A percentile compares a stretch with the other conserved stretches of the same genome.
phyloP scores from a whole-genome alignment of 164 flowering plant species.

The Tinospora cordifolia region DNA sequence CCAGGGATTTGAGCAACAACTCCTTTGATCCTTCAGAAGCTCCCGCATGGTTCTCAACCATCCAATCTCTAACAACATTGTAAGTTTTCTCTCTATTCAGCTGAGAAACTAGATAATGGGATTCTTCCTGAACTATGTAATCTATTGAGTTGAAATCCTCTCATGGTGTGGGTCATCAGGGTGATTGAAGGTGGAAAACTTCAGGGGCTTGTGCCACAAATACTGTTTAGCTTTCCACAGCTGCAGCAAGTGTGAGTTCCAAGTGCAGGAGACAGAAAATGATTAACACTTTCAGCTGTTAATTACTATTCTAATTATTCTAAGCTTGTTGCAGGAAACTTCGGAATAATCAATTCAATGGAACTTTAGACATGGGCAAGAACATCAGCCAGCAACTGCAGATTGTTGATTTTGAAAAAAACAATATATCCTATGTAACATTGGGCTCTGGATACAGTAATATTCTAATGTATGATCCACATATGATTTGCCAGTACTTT shows the following conservation, averaged over 20 bases:
- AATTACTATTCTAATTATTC: too few relatives aligned
- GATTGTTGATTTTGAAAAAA: too few relatives aligned
- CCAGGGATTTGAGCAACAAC: slow-evolving; percentile 89
- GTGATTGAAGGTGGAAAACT: slow-evolving; percentile 57
- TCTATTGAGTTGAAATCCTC: slow-evolving; percentile 4
- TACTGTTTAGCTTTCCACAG: slow-evolving; percentile 57
- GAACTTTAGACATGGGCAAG: slow-evolving; percentile 50
- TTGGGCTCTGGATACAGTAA: too few relatives aligned
- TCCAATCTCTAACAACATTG: slow-evolving; percentile 76
- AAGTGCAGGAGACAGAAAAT: too few relatives aligned
- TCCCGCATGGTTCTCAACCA: slow-evolving; percentile 79
- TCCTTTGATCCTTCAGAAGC: slow-evolving; percentile 53
- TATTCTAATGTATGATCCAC: too few relatives aligned
- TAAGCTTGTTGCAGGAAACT: too few relatives aligned
- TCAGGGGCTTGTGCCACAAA: slow-evolving; percentile 48
- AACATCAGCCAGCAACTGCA: slow-evolving; percentile 50
- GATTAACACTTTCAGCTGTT: too few relatives aligned
- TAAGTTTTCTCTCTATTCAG: slow-evolving; percentile 27
- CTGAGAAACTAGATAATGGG: neutral
- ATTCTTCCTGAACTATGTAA: neutral
- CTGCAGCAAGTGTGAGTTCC: slow-evolving; percentile 75
- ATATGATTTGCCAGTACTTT: too few relatives aligned
- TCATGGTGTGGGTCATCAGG: slow-evolving; percentile 29
- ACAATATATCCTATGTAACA: too few relatives aligned
- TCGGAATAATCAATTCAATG: slow-evolving; percentile 59